Evolutionary conservation across 2,329 filamentous ascomycete genomes (phyloP).

Genomic region (Sarocladium strictum): DNA sequence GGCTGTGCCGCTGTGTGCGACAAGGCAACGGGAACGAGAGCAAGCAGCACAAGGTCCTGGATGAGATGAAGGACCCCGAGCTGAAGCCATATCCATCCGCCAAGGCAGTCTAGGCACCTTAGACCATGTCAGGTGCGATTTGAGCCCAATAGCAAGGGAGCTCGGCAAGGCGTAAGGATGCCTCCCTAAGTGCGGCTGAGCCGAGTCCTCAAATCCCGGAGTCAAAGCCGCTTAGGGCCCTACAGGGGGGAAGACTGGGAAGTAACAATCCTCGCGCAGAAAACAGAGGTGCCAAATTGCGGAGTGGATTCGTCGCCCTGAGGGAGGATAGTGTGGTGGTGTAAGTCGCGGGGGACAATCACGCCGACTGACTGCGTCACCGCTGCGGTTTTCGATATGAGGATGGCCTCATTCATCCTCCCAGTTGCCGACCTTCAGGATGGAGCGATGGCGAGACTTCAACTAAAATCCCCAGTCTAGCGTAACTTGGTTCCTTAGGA

Average conservation of each 20-base stretch:
- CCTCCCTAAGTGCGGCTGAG: constrained; percentile 3
- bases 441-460: no score
- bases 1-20: not conserved
- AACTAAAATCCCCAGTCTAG: no score
- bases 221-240: not conserved
- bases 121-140: not conserved
- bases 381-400: no score
- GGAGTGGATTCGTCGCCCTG: not conserved
- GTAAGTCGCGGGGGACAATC: not conserved
- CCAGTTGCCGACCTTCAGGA: no score
- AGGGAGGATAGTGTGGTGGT: not conserved
- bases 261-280: no score
- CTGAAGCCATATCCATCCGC: not conserved
- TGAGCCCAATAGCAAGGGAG: not conserved
- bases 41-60: not conserved
- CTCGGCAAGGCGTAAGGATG: not conserved
- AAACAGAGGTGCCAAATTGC: not conserved
- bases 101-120: not conserved
- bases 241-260: not conserved
- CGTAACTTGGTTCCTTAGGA: no score
- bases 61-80: constrained; percentile 1
- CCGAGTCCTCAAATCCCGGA: not conserved
- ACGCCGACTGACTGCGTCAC: not conserved
- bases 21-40: not conserved
- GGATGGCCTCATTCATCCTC: no score